Conservation (phyloP, 305 asterid species). For the Fraxinus sp. region DNA sequence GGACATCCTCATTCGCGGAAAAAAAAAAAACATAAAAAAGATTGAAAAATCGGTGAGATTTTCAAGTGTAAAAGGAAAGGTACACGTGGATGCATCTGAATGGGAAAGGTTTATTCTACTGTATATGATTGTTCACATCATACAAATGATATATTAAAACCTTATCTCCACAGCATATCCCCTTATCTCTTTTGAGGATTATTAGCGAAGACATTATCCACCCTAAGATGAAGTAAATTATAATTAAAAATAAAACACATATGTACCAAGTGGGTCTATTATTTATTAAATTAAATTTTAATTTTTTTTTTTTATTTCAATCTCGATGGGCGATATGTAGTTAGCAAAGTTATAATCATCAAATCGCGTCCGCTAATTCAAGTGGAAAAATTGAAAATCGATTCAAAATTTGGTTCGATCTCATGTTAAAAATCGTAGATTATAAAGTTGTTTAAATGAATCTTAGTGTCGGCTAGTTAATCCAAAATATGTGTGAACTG, state of each 20-base stretch:
- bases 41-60: slow-evolving; percentile 7
- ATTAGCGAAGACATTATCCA: not conserved
- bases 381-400: not conserved
- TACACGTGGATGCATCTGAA: not conserved
- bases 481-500: too few species aligned
- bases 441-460: too few species aligned
- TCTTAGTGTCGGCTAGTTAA: too few species aligned
- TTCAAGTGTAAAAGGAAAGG: not conserved
- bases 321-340: not conserved
- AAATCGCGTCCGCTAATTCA: not conserved
- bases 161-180: slow-evolving; percentile 13
- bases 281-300: too few species aligned
- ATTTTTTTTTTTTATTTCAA: too few species aligned
- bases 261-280: not conserved
- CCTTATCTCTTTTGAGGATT: not conserved
- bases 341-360: too few species aligned
- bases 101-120: slow-evolving; percentile 4
- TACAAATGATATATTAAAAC: not conserved
- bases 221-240: not conserved
- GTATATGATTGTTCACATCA: not conserved
- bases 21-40: too few species aligned
- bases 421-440: too few species aligned
- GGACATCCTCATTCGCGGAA: too few species aligned
- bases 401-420: not conserved
- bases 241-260: too few species aligned